Percentiles rank a stretch among this genome's conserved stretches.
phyloP scores from a whole-genome alignment of 225 moss, liverwort and hornwort species.

The Polytrichum formosum region DNA sequence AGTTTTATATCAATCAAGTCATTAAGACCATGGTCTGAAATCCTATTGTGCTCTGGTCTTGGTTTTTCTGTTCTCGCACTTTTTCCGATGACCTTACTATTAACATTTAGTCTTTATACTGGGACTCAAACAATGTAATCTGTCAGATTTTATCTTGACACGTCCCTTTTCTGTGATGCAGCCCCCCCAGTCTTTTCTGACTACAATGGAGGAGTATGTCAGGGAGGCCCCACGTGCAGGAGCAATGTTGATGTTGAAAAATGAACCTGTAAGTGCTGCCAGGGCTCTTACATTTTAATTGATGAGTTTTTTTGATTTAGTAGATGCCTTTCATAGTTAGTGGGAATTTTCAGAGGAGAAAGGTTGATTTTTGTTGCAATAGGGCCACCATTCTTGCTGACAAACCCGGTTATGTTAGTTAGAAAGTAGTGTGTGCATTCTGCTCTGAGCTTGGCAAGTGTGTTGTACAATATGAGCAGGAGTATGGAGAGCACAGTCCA shows the following conservation, averaged over 20 bases:
- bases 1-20: not conserved
- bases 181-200: slow-evolving; percentile 97
- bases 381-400: too few species aligned
- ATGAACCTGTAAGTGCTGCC: slow-evolving; percentile 42
- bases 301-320: too few species aligned
- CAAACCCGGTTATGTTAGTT: too few species aligned
- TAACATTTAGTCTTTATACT: too few species aligned
- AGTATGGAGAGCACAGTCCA: slow-evolving; percentile 59
- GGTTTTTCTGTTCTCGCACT: not conserved
- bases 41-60: too few species aligned
- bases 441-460: not conserved
- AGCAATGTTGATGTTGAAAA: slow-evolving; percentile 53
- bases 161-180: slow-evolving; percentile 31
- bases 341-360: not conserved
- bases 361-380: not conserved
- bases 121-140: not conserved
- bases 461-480: slow-evolving; percentile 37
- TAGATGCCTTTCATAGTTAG: not conserved
- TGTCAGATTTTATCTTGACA: not conserved
- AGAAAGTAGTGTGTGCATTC: not conserved
- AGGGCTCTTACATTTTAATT: not conserved
- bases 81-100: not conserved
- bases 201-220: slow-evolving; percentile 99
- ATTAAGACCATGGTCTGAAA: too few species aligned
- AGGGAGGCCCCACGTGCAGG: slow-evolving; percentile 89